Conservation (phyloP, 1,284 basidiomycete genomes). For the Ganoderma meredithae region DNA sequence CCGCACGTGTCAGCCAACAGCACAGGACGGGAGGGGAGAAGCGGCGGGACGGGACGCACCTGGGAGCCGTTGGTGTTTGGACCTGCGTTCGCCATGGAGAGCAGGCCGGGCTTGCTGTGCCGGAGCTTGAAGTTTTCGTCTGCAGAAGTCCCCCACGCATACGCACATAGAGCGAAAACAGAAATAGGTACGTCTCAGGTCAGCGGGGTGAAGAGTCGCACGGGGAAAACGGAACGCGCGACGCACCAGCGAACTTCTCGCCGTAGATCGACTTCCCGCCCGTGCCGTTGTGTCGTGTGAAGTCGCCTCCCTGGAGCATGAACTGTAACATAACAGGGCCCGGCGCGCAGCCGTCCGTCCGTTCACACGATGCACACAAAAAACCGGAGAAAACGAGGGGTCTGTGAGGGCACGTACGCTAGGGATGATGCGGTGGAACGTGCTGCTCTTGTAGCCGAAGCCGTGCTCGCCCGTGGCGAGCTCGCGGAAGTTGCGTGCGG, state of each 20-base stretch:
- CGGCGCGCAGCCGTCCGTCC: neutral
- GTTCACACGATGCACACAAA: neutral
- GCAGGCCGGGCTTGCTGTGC: conserved; percentile 82
- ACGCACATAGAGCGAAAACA: neutral
- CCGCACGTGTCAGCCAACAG: neutral
- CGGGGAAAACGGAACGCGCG: neutral
- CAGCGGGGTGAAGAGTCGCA: neutral
- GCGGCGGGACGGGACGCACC: conserved; percentile 41
- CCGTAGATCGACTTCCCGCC: conserved; percentile 95
- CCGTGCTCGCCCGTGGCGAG: conserved; percentile 62
- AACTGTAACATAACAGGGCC: conserved; percentile 55
- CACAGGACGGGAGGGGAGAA: neutral
- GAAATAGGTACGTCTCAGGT: neutral
- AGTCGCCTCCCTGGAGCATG: conserved; percentile 89
- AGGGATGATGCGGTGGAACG: conserved; percentile 89
- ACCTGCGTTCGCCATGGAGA: conserved; percentile 92
- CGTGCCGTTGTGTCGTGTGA: conserved; percentile 58
- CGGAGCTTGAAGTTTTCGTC: conserved; percentile 90
- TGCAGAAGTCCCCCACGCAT: conserved; percentile 33
- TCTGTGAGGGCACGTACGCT: conserved; percentile 45
- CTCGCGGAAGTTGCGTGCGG: conserved; percentile 83
- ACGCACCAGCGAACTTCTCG: conserved; percentile 73
- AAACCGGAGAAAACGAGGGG: neutral
- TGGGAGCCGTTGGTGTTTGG: conserved; percentile 78
- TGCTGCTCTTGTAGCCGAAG: conserved; percentile 69